These are phyloP conservation scores for Citrus australasica DNA, from an alignment of 345 rosid genomes.

Conservation along the genomic window DNA sequence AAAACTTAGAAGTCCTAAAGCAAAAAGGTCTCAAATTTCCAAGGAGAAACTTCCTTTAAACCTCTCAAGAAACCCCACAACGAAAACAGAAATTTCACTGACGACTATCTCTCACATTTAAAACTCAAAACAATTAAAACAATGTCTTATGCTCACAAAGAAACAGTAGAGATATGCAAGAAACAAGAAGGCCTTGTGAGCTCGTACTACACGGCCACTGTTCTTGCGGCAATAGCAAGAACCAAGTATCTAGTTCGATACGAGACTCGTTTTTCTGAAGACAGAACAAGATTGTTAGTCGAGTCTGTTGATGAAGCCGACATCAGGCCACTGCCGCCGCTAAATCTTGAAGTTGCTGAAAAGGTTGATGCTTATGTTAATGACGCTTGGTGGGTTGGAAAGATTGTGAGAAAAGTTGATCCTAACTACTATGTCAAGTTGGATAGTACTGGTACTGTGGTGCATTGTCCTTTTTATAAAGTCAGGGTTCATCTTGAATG, in stretches of 20 bases:
- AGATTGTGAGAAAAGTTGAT: slow-evolving; percentile 15
- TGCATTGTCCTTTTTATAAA: slow-evolving; percentile 16
- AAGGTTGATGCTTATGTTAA: slow-evolving; percentile 29
- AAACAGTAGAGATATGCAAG: slow-evolving; percentile 23
- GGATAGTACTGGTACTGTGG: slow-evolving; percentile 16
- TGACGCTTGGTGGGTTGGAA: slow-evolving; percentile 25
- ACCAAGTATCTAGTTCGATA: slow-evolving; percentile 25
- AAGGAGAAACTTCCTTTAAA: not conserved
- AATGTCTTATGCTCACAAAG: slow-evolving; percentile 13
- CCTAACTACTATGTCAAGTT: slow-evolving; percentile 22
- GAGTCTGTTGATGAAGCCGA: slow-evolving; percentile 23
- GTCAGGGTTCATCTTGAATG: slow-evolving; percentile 28
- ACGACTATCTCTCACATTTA: not conserved
- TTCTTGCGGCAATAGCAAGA: slow-evolving; percentile 25
- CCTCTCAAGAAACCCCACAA: not conserved
- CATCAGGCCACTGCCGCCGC: slow-evolving; percentile 26
- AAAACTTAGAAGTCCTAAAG: not conserved
- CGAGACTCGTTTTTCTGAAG: slow-evolving; percentile 14
- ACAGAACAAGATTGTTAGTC: slow-evolving; percentile 7
- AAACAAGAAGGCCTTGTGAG: slow-evolving; percentile 14
- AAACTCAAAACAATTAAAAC: not conserved
- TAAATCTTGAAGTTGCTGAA: slow-evolving; percentile 3
- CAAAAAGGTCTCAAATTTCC: not conserved
- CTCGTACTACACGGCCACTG: slow-evolving; percentile 17
- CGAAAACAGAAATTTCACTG: not conserved